A percentile compares a stretch with the other conserved stretches of the same genome.
Evolutionary conservation across 495 filamentous ascomycete species (phyloP).

Genomic region (Thermochaetoides thermophila): DNA sequence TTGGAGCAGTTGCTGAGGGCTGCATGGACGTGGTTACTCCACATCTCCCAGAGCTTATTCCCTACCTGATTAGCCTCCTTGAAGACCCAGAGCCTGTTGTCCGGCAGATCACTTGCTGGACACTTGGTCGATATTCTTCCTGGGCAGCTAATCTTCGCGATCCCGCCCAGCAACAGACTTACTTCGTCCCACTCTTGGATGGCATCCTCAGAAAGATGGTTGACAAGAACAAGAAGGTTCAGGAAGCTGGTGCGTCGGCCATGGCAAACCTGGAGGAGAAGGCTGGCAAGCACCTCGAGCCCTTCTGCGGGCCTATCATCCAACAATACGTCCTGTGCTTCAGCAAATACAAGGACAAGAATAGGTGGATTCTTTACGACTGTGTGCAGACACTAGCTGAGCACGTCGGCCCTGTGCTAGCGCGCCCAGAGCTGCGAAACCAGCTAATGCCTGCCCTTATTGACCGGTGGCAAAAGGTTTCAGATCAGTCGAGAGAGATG

Average conservation of each 20-base stretch:
- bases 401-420: slow-evolving; percentile 65
- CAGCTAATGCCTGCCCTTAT: slow-evolving; percentile 93
- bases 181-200: slow-evolving; percentile 95
- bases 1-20: slow-evolving; percentile 90
- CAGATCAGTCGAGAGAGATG: slow-evolving; percentile 81
- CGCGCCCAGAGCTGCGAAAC: slow-evolving; percentile 60
- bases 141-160: slow-evolving; percentile 75
- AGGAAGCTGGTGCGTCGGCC: slow-evolving; percentile 90
- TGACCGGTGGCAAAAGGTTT: slow-evolving; percentile 71
- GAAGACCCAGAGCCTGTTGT: slow-evolving; percentile 84
- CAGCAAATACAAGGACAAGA: slow-evolving; percentile 87
- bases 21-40: slow-evolving; percentile 83
- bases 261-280: slow-evolving; percentile 96
- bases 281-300: slow-evolving; percentile 60
- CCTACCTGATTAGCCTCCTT: slow-evolving; percentile 77
- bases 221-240: slow-evolving; percentile 92
- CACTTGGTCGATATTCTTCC: slow-evolving; percentile 79
- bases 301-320: slow-evolving; percentile 81
- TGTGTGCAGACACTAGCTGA: slow-evolving; percentile 96
- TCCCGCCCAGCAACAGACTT: slow-evolving; percentile 49
- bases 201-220: slow-evolving; percentile 89
- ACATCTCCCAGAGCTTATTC: slow-evolving; percentile 79
- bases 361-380: slow-evolving; percentile 98
- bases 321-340: slow-evolving; percentile 89
- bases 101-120: slow-evolving; percentile 96